These are phyloP conservation scores for Ocimum tenuiflorum DNA, from an alignment of 257 asterid species.

Conservation along the genomic window DNA sequence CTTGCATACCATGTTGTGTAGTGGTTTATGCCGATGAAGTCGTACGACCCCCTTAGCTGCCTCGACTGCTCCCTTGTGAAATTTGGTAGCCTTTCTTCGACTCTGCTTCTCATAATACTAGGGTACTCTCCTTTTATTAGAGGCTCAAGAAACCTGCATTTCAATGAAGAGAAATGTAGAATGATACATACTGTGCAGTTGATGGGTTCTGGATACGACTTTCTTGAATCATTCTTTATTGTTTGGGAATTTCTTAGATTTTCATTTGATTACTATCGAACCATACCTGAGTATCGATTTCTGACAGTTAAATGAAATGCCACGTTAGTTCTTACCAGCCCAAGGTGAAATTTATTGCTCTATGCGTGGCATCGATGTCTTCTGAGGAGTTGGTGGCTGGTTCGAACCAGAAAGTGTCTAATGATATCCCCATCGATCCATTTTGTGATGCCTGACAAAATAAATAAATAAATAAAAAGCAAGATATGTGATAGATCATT, in stretches of 20 bases:
- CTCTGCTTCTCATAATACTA: constrained; percentile 56
- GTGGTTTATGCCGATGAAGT: constrained; percentile 84
- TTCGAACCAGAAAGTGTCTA: constrained; percentile 70
- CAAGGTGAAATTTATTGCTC: constrained; percentile 68
- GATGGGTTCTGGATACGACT: too few species aligned
- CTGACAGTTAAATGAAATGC: too few species aligned
- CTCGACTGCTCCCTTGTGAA: constrained; percentile 46
- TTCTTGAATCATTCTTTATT: too few species aligned
- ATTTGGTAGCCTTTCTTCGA: constrained; percentile 46
- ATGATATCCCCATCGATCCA: constrained; percentile 61
- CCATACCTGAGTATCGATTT: too few species aligned
- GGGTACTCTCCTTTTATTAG: constrained; percentile 73
- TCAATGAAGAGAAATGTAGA: too few species aligned
- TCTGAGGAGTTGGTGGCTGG: constrained; percentile 38
- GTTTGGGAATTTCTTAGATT: too few species aligned
- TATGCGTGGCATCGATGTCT: constrained; percentile 49
- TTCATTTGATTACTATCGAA: too few species aligned
- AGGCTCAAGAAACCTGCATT: constrained; percentile 71
- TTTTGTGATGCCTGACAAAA: constrained; percentile 38
- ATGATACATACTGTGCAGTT: too few species aligned
- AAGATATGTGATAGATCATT: too few species aligned
- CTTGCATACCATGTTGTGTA: constrained; percentile 82
- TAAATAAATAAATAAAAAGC: too few species aligned
- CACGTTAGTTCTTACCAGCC: constrained; percentile 72
- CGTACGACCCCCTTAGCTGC: constrained; percentile 56